Conservation (phyloP, 495 filamentous ascomycete genomes). For the Acidomyces sp. region DNA sequence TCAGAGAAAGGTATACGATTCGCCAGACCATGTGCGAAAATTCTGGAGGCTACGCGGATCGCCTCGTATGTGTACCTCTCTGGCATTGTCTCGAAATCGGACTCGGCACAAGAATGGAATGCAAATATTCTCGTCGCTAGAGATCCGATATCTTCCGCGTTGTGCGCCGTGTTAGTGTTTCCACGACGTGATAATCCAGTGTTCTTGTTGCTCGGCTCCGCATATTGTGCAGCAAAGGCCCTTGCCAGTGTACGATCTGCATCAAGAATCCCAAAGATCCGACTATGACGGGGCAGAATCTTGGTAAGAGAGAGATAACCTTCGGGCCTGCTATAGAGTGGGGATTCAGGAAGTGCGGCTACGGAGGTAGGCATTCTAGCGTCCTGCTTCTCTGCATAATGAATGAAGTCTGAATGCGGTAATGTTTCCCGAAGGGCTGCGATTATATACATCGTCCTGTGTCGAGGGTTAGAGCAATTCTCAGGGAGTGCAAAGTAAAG, state of each 20-base stretch:
- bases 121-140: neutral
- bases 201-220: neutral
- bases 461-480: neutral
- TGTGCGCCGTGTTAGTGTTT: neutral
- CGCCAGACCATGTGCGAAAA: conserved; percentile 23
- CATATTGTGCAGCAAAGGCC: neutral
- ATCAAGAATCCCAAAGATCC: neutral
- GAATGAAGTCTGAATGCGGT: neutral
- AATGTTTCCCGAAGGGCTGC: conserved; percentile 1
- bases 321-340: neutral
- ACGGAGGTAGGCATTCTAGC: neutral
- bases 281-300: neutral
- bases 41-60: conserved; percentile 13
- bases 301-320: conserved; percentile 1
- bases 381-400: neutral
- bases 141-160: neutral
- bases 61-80: conserved; percentile 26
- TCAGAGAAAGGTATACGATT: conserved; percentile 30
- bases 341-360: conserved; percentile 1
- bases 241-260: neutral
- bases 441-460: conserved; percentile 8
- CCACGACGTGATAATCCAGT: neutral
- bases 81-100: conserved; percentile 1
- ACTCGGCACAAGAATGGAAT: neutral
- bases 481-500: neutral